Percentiles rank a stretch among this genome's conserved stretches.
Evolutionary conservation across 2,329 filamentous ascomycete species (phyloP).

Genomic region (Lasiodiplodia sp.): DNA sequence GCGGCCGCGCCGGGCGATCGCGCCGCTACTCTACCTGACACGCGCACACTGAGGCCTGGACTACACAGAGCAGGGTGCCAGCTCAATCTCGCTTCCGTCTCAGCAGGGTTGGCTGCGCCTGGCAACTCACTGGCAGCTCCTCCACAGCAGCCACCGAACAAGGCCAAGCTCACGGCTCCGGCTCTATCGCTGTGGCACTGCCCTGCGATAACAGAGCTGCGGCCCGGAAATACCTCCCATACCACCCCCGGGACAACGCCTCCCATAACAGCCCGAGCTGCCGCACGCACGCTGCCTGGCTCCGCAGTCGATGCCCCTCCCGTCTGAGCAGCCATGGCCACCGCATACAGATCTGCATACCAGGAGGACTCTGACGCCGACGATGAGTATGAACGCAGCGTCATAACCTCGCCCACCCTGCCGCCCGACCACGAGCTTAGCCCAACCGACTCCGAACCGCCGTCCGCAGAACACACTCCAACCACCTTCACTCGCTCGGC

Average conservation of each 20-base stretch:
- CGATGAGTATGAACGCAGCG: slow-evolving; percentile 81
- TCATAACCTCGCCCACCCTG: slow-evolving; percentile 71
- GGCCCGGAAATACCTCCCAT: background rate
- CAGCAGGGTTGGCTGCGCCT: slow-evolving; percentile 30
- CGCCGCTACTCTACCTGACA: slow-evolving; percentile 23
- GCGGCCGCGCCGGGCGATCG: slow-evolving; percentile 22
- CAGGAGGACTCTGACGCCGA: slow-evolving; percentile 81
- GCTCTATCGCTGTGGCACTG: slow-evolving; percentile 27
- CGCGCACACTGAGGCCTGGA: slow-evolving; percentile 21
- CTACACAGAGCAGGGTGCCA: slow-evolving; percentile 25
- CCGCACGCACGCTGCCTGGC: slow-evolving; percentile 15
- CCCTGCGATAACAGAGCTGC: slow-evolving; percentile 23
- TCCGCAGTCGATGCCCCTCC: slow-evolving; percentile 29
- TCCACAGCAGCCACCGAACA: slow-evolving; percentile 22
- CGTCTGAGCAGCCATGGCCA: slow-evolving; percentile 24
- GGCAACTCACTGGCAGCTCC: slow-evolving; percentile 24
- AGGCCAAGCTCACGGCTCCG: slow-evolving; percentile 23
- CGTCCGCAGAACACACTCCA: slow-evolving; percentile 77
- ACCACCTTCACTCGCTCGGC: slow-evolving; percentile 76
- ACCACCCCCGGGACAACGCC: background rate
- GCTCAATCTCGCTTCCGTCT: slow-evolving; percentile 32
- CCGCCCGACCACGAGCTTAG: slow-evolving; percentile 72
- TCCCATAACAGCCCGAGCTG: slow-evolving; percentile 3
- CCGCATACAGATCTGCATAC: slow-evolving; percentile 60
- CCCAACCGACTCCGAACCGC: slow-evolving; percentile 74